These are phyloP conservation scores for Phylloporus sp. DNA, from an alignment of 768 basidiomycete genomes.

Conservation along the genomic window DNA sequence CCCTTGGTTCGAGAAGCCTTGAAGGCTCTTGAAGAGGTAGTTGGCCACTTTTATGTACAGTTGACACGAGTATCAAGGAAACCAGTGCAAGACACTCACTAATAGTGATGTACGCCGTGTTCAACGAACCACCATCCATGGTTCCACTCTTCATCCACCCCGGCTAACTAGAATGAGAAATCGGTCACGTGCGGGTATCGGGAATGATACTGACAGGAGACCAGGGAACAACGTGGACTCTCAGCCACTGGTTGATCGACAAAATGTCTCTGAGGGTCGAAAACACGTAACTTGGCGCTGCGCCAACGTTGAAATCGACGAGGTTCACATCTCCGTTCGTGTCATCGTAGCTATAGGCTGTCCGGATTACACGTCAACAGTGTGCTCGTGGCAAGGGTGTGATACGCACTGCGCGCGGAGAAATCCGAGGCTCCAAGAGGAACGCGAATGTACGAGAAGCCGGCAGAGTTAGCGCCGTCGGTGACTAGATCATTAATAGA, in stretches of 20 bases:
- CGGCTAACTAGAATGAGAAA: slow-evolving; percentile 41
- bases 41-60: slow-evolving; percentile 49
- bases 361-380: slow-evolving; percentile 1
- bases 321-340: slow-evolving; percentile 59
- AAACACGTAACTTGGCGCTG: slow-evolving; percentile 60
- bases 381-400: background rate
- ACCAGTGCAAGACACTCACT: slow-evolving; percentile 38
- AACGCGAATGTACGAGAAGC: slow-evolving; percentile 65
- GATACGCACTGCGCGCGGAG: slow-evolving; percentile 47
- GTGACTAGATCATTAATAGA: slow-evolving; percentile 37
- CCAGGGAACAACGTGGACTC: slow-evolving; percentile 66
- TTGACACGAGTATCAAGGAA: background rate
- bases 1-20: slow-evolving; percentile 62
- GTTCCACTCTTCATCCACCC: slow-evolving; percentile 75
- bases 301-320: slow-evolving; percentile 51
- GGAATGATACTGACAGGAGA: slow-evolving; percentile 51
- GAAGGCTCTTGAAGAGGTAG: slow-evolving; percentile 69
- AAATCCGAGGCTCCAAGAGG: slow-evolving; percentile 75
- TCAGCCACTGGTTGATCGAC: slow-evolving; percentile 49
- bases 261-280: slow-evolving; percentile 61
- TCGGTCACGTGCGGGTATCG: background rate
- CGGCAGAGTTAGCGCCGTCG: slow-evolving; percentile 60
- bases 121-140: slow-evolving; percentile 64
- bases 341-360: slow-evolving; percentile 67
- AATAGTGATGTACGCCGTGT: slow-evolving; percentile 41